These are phyloP conservation scores for Rhypophila decipiens DNA, from an alignment of 495 filamentous ascomycete species.

Conservation along the genomic window DNA sequence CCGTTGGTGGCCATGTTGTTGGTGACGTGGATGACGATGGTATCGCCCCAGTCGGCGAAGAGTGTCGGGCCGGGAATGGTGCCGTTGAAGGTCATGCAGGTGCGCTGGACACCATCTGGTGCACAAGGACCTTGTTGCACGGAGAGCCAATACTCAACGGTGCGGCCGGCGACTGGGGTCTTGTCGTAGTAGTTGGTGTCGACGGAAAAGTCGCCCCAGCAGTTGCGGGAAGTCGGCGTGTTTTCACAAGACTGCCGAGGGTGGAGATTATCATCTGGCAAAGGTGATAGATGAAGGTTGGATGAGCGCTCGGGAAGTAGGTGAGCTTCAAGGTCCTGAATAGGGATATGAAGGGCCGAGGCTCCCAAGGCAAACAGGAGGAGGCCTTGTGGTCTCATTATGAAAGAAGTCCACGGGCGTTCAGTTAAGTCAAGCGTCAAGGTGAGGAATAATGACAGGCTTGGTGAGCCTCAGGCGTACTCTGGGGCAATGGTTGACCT, in stretches of 20 bases:
- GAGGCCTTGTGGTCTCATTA: neutral
- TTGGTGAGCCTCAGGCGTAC: neutral
- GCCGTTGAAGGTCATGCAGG: slow-evolving; percentile 51
- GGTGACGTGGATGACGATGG: slow-evolving; percentile 46
- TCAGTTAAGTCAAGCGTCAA: neutral
- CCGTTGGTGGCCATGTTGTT: slow-evolving; percentile 28
- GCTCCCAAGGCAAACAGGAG: neutral
- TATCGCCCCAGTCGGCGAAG: slow-evolving; percentile 47
- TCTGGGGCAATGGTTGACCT: neutral
- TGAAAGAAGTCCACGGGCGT: neutral
- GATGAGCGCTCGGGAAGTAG: neutral
- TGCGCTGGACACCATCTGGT: slow-evolving; percentile 51
- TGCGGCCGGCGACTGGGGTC: slow-evolving; percentile 9
- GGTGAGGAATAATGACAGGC: neutral
- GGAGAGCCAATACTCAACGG: slow-evolving; percentile 22
- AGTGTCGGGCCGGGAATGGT: slow-evolving; percentile 51
- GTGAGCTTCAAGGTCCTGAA: neutral
- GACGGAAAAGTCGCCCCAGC: slow-evolving; percentile 20
- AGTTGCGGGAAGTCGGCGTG: slow-evolving; percentile 8
- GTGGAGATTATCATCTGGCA: neutral
- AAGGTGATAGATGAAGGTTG: too few relatives aligned
- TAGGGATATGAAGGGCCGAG: neutral
- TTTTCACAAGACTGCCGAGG: slow-evolving; percentile 7
- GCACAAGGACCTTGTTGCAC: slow-evolving; percentile 22
- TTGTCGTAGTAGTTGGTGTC: slow-evolving; percentile 23